Conservation (phyloP, 495 filamentous ascomycete species). For the Trichocladium uniseriatum region DNA sequence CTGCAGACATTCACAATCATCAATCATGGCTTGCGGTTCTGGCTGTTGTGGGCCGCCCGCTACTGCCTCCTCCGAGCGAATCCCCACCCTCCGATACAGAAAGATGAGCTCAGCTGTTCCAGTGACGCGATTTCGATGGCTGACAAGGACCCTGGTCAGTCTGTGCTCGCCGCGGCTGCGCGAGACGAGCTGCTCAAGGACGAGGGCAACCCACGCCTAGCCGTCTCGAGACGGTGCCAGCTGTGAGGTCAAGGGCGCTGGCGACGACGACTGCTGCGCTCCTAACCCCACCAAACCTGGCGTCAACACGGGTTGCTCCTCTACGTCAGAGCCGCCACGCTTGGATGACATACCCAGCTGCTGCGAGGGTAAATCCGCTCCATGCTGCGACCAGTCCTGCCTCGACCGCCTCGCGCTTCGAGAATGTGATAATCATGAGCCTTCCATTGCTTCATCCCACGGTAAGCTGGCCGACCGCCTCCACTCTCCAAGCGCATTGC, state of each 20-base stretch:
- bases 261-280: neutral
- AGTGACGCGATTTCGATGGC: neutral
- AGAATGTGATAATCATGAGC: constrained; percentile 20
- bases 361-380: constrained; percentile 28
- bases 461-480: constrained; percentile 1
- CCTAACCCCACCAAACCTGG: neutral
- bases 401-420: constrained; percentile 41
- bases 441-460: neutral
- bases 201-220: no score
- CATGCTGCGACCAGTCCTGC: constrained; percentile 34
- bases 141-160: neutral
- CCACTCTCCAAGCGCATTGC: neutral
- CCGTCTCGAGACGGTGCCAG: no score
- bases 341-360: constrained; percentile 10
- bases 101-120: neutral
- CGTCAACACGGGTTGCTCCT: neutral
- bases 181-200: neutral
- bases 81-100: neutral
- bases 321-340: neutral
- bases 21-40: constrained; percentile 16
- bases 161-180: neutral
- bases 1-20: neutral
- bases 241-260: no score
- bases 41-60: constrained; percentile 8
- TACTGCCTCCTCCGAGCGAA: neutral